Base-by-base conservation (phyloP, 805 yeast species). In the Vanderwaltozyma yarrowii region DNA sequence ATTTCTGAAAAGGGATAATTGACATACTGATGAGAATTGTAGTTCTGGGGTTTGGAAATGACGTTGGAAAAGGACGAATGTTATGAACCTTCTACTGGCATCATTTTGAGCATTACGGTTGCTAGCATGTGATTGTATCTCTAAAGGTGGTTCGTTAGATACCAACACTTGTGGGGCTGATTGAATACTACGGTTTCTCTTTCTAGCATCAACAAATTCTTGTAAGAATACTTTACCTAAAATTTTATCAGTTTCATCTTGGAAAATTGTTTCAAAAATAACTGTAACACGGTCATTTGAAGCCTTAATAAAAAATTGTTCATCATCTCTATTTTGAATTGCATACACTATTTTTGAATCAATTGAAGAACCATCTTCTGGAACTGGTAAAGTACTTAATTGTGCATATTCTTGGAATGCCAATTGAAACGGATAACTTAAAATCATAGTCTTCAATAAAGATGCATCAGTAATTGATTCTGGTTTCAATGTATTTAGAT, bases 141-240 rank as follows among this genome's bases (percentile, higher is more conserved):
- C 99, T 53, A 86, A 70, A 8, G 99, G 99, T n/a, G 96, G 85
- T 50, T 85, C 96, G 56, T 80, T 87, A 5, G 94, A 80, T 55
- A 82, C 88, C 51, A 92, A 73, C 37, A 92, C 99, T 67, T 92
- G 99, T 14, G 99, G 99, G 2, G 97, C 96, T 35, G 92, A 88
- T 65, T 92, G 98, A 43, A 92, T 89, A 5, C 94, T 82, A 61
- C 96, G 75, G 58, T 83, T 83, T 60, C 95, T 73, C 60, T 80
- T 81, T 64, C 99, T 78, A 10, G 97, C 96, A 60, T 88, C 96
- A 32, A 87, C 95, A 60, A 88, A 88, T 64, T 88, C 96, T 58
- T 86, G 95, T 45, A 86, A 66, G 55, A 86, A 86, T 27, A 86
- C 94, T 60, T 80, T 85, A 31, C 94, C 94, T 50, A 85, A 82